Evolutionary conservation across 2,329 filamentous ascomycete species (phyloP).

Genomic region (Colletotrichum incanum): DNA sequence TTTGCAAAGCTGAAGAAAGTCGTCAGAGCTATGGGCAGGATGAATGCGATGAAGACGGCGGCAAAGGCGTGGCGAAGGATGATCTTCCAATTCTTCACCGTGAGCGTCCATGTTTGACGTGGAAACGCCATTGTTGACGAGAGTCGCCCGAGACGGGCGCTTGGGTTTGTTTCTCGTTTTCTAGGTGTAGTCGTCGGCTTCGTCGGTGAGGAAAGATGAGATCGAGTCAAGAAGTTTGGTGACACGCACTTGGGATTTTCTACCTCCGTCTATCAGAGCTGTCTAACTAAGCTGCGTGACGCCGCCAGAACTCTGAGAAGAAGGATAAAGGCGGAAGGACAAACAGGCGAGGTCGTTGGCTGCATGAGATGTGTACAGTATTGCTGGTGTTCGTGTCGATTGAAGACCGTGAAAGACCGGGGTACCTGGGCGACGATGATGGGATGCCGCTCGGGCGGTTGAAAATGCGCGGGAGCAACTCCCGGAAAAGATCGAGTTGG

Average conservation of each 20-base stretch:
- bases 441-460: not conserved
- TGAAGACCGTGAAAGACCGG: not conserved
- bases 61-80: conserved; percentile 69
- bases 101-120: conserved; percentile 73
- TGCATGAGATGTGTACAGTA: not conserved
- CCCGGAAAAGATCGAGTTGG: not conserved
- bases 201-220: not conserved
- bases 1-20: conserved; percentile 79
- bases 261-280: not conserved
- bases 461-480: too few species aligned
- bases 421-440: not conserved
- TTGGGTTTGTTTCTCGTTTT: not conserved
- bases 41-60: conserved; percentile 70
- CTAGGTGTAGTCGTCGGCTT: not conserved
- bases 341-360: not conserved
- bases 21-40: conserved; percentile 72
- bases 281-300: not conserved
- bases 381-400: not conserved
- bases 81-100: conserved; percentile 74
- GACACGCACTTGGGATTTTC: not conserved
- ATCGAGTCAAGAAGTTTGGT: not conserved
- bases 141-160: not conserved
- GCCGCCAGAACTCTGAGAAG: not conserved
- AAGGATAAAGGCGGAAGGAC: not conserved
- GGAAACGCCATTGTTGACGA: conserved; percentile 64